These are phyloP conservation scores for Macadamia integrifolia DNA, from an alignment of 164 flowering plant genomes.

Conservation along the genomic window DNA sequence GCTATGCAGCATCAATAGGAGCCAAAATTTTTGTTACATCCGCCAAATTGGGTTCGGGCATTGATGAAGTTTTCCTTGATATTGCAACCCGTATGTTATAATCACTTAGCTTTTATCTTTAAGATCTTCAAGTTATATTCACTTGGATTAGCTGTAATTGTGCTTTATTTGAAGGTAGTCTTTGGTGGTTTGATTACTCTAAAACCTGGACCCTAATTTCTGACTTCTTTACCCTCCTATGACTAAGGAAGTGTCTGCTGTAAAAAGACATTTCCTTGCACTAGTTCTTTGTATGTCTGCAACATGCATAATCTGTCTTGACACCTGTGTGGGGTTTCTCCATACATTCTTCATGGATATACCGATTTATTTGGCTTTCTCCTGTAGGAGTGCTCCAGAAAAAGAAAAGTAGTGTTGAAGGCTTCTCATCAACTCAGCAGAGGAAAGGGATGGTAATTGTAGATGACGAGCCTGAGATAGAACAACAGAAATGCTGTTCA, in stretches of 20 bases:
- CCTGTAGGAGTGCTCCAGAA: slow-evolving; percentile 19
- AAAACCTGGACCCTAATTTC: neutral
- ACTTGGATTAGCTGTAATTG: no score
- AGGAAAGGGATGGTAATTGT: slow-evolving; percentile 24
- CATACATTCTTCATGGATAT: neutral
- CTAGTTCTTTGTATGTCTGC: neutral
- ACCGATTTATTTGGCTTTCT: slow-evolving; percentile 1
- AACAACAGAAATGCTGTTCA: slow-evolving; percentile 29
- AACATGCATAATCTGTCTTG: neutral
- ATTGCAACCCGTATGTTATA: slow-evolving; percentile 26
- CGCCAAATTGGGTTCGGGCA: slow-evolving; percentile 29
- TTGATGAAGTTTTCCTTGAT: slow-evolving; percentile 30
- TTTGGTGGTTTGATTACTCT: no score
- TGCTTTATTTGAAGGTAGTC: no score
- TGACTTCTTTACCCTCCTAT: neutral
- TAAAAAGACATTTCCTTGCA: neutral
- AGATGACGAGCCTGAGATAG: slow-evolving; percentile 30
- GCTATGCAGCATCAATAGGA: slow-evolving; percentile 28
- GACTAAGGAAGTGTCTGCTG: neutral
- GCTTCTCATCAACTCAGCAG: slow-evolving; percentile 13
- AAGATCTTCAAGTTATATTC: no score
- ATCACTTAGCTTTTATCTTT: neutral
- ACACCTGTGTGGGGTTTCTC: neutral
- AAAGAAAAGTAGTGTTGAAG: slow-evolving; percentile 13
- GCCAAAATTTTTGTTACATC: slow-evolving; percentile 29